These are phyloP conservation scores for Paraphoma sp. DNA, from an alignment of 2,329 filamentous ascomycete species.

Conservation along the genomic window DNA sequence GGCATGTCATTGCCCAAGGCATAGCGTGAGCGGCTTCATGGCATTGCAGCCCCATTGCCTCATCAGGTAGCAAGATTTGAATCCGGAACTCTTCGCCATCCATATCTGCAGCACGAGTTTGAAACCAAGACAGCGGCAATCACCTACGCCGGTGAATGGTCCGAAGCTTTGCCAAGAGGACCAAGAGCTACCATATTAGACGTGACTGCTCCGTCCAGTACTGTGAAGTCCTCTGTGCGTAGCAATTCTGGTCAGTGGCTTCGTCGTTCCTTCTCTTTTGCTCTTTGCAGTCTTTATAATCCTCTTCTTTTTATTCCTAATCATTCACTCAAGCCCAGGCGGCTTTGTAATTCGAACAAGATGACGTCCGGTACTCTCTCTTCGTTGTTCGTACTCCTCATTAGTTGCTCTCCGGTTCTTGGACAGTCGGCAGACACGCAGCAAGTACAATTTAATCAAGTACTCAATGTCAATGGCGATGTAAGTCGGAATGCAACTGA, in stretches of 20 bases:
- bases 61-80: conserved; percentile 18
- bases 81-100: conserved; percentile 19
- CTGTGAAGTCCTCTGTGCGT: conserved; percentile 22
- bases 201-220: conserved; percentile 14
- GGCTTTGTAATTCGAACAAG: conserved; percentile 31
- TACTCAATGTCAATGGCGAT: conserved; percentile 49
- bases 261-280: conserved; percentile 33
- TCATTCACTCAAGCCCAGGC: conserved; percentile 39
- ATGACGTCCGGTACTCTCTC: conserved; percentile 49
- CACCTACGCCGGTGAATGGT: conserved; percentile 19
- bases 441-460: conserved; percentile 46
- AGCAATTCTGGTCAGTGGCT: conserved; percentile 41
- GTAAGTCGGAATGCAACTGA: conserved; percentile 20
- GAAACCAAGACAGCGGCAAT: conserved; percentile 24
- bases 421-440: conserved; percentile 30
- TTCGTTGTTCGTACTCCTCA: conserved; percentile 35
- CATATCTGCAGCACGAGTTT: conserved; percentile 24
- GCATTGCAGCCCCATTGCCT: conserved; percentile 17
- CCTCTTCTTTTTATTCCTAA: conserved; percentile 29
- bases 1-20: conserved; percentile 10
- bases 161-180: conserved; percentile 11
- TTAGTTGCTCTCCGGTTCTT: conserved; percentile 33
- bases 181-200: conserved; percentile 32
- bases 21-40: not conserved
- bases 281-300: conserved; percentile 21